Percentiles rank a stretch among this genome's conserved stretches.
Evolutionary conservation across 1,284 basidiomycete species (phyloP).

Genomic region (Boletus coffeatus): DNA sequence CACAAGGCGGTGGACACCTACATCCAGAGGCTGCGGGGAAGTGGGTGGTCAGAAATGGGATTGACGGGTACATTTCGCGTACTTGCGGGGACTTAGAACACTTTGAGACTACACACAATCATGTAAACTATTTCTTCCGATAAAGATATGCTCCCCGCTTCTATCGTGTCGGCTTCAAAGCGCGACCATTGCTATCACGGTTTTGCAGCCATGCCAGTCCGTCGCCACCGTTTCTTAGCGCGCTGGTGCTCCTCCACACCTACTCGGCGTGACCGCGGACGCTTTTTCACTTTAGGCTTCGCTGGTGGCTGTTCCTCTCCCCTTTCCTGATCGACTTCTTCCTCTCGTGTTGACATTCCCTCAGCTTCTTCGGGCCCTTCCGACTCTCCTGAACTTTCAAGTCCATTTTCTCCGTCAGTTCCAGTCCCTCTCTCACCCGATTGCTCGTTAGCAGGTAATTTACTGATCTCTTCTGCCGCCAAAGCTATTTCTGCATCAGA

Average conservation of each 20-base stretch:
- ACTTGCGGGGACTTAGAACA: not conserved
- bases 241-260: conserved; percentile 16
- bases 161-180: not conserved
- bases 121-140: not conserved
- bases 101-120: conserved; percentile 2
- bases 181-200: not conserved
- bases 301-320: conserved; percentile 1
- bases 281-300: conserved; percentile 14
- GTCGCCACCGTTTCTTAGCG: conserved; percentile 16
- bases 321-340: conserved; percentile 2
- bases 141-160: not conserved
- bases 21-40: too few relatives aligned
- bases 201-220: conserved; percentile 2
- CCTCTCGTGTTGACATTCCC: conserved; percentile 8
- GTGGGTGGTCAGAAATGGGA: too few relatives aligned
- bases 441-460: not conserved
- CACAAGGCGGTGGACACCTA: too few relatives aligned
- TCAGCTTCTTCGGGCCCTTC: conserved; percentile 16
- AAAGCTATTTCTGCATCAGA: conserved; percentile 20
- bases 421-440: not conserved
- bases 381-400: conserved; percentile 12
- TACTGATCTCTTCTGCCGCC: conserved; percentile 15
- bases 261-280: conserved; percentile 11
- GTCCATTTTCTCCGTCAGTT: conserved; percentile 2
- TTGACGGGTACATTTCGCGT: not conserved